Base-by-base conservation (phyloP, 1,139 yeast genomes). In the Eremothecium sinecaudum region DNA sequence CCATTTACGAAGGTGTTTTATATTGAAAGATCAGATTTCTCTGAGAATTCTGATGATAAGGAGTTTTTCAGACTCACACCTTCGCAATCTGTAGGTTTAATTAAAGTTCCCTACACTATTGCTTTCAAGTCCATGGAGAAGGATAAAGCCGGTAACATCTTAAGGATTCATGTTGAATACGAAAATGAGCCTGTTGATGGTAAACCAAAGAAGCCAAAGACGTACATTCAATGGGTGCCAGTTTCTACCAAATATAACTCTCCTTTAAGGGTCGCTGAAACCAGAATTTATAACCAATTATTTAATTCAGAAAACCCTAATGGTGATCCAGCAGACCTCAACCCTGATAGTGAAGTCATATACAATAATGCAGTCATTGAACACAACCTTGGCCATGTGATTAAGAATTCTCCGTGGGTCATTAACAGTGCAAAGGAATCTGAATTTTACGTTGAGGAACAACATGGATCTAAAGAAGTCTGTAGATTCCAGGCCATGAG, bases 401-500 rank as follows among this genome's bases (percentile, higher is more conserved):
- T 73, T 48, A 58, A 63, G 36, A 75, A 71, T 43, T 77, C 90
- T 15, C 96, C 97, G 34, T 73, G 90, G 76, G 78, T 77, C 50
- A 66, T 76, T 45, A 75, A 75, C 27, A 73, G 77, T 11, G 71
- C 74, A 38, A 79, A 80, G 41, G 46, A 52, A 23, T 54, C 57
- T 16, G 77, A 77, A 43, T 80, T 80, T 55, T 73, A 76, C 53
- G 80, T 80, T 45, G 67, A 66, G 47, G 93, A 82, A 56, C 61
- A 59, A 36, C 71, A 70, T 18, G 63, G 65, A 31, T 65, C 72
- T 31, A 78, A 81, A 22, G 93, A 90, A 58, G 75, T 93, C n/a
- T 82, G 83, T 23, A 74, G 98, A 58, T 92, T 92, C 83, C 99
- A 92, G 65, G 98, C 95, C 19, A 72, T 92, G 60, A 79, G 99